These are phyloP conservation scores for Glebionis coronaria DNA, from an alignment of 129 eudicot genomes.

Conservation along the genomic window DNA sequence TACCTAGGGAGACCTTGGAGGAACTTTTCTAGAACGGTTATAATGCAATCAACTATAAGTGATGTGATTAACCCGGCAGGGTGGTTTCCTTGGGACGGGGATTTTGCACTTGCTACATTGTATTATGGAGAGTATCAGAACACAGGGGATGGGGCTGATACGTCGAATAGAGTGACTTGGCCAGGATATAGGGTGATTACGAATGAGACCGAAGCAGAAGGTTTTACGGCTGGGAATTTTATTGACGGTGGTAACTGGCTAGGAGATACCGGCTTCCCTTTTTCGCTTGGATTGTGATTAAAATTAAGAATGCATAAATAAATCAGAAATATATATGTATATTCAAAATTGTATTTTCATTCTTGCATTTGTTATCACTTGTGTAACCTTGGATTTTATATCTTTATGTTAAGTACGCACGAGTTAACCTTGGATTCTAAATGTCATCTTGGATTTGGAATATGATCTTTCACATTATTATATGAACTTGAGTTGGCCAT, in stretches of 20 bases:
- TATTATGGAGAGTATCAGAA: conserved; percentile 67
- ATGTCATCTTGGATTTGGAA: too few relatives aligned
- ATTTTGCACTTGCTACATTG: conserved; percentile 61
- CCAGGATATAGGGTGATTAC: conserved; percentile 62
- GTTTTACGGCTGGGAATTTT: conserved; percentile 48
- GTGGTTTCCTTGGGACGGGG: conserved; percentile 74
- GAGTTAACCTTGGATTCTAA: too few relatives aligned
- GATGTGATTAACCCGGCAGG: conserved; percentile 69
- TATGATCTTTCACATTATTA: too few relatives aligned
- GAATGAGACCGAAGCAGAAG: conserved; percentile 52
- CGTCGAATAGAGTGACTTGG: conserved; percentile 67
- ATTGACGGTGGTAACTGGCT: conserved; percentile 66
- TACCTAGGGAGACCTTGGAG: conserved; percentile 87
- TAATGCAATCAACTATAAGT: conserved; percentile 53
- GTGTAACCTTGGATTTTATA: too few relatives aligned
- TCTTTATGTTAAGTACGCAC: too few relatives aligned
- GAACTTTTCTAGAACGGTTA: conserved; percentile 67
- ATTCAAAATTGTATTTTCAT: background rate
- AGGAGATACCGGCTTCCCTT: conserved; percentile 53
- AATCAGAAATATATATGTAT: background rate
- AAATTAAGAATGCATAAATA: background rate
- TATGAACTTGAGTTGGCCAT: too few relatives aligned
- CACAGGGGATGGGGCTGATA: conserved; percentile 60
- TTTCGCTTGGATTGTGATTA: conserved; percentile 54
- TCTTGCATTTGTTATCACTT: too few relatives aligned